Evolutionary conservation across 2,329 filamentous ascomycete genomes (phyloP).

Genomic region (Aspergillus nomiae): DNA sequence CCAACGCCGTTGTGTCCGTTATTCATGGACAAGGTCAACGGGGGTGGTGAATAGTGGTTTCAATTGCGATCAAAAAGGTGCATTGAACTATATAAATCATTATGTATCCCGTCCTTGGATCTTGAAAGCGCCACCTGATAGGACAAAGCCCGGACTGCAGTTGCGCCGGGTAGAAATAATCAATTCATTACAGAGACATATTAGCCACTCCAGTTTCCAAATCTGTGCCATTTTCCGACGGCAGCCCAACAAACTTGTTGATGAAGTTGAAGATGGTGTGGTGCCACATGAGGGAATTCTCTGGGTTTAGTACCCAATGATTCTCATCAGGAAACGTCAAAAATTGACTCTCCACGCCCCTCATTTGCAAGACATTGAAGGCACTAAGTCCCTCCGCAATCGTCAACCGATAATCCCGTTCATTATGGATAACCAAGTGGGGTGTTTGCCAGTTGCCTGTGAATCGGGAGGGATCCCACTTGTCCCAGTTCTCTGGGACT

Average conservation of each 20-base stretch:
- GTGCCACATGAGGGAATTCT: constrained; percentile 92
- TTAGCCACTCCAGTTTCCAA: constrained; percentile 21
- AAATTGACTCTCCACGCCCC: constrained; percentile 73
- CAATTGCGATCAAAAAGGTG: not conserved
- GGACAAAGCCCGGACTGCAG: not conserved
- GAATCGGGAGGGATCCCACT: constrained; percentile 60
- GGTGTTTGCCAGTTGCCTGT: constrained; percentile 78
- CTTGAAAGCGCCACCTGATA: not conserved
- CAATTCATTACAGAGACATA: constrained; percentile 17
- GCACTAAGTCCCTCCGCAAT: constrained; percentile 81
- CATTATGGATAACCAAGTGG: constrained; percentile 85
- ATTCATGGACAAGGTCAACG: not conserved
- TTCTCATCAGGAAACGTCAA: constrained; percentile 80
- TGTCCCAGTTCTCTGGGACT: constrained; percentile 52
- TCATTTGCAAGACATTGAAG: constrained; percentile 81
- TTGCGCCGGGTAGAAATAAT: not conserved
- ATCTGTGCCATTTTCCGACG: constrained; percentile 18
- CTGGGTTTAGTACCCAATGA: constrained; percentile 85
- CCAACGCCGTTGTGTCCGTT: not conserved
- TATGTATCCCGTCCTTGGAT: not conserved
- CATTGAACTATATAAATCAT: constrained; percentile 1
- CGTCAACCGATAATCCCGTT: constrained; percentile 84
- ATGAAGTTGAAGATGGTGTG: constrained; percentile 79
- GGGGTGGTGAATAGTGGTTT: not conserved
- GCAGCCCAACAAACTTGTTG: constrained; percentile 59